Evolutionary conservation across 306 rosid genomes (phyloP), one percentile per base, ranked within the genome.

Genomic region (Cotoneaster glaucophyllus): DNA sequence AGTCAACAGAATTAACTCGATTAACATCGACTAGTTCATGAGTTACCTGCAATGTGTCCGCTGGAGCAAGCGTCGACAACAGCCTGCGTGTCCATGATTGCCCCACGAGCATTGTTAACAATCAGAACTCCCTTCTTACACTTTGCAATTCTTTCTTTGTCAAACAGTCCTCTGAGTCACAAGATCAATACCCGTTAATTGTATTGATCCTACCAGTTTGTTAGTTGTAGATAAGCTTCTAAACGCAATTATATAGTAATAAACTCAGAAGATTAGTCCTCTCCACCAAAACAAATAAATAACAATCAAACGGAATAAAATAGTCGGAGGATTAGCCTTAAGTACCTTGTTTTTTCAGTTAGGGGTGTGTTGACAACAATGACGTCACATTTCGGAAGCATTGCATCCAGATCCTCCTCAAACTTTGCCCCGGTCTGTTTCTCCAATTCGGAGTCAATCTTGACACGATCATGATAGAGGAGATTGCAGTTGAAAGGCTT

Each of bases 71-170:
- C 97, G 67, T 95, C 96, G 8, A 86, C 95, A 74, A 94, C 90
- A 17, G 98, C 97, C 79, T 91, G 93, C 0, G 97, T 83, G 8
- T 95, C 97, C 99, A 92, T 88, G 67, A 95, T 86, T 28, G 99
- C 99, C 5, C 97, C 99, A 18, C 97, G 87, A 77, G 98, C 98
- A 83, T 93, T 93, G 91, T 90, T 91, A 66, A 90, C 97, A 45
- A 90, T 83, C 84, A 90, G 76, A 70, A 94, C 97, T 79, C 97
- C 98, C 83, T 88, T 93, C 92, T 87, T 90, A 77, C 89, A 90
- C 86, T 91, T 91, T 0, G 92, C 91, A 72, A 93, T 89, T 80
- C 84, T 87, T 43, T 78, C 84, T 81, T 91, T 90, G 85, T 91
- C 86, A 72, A 94, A 88, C 84, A 95, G 59, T 18, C 97, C 98